Base-by-base conservation (phyloP, 2,329 filamentous ascomycete species). In the Emericellopsis cladophorae region DNA sequence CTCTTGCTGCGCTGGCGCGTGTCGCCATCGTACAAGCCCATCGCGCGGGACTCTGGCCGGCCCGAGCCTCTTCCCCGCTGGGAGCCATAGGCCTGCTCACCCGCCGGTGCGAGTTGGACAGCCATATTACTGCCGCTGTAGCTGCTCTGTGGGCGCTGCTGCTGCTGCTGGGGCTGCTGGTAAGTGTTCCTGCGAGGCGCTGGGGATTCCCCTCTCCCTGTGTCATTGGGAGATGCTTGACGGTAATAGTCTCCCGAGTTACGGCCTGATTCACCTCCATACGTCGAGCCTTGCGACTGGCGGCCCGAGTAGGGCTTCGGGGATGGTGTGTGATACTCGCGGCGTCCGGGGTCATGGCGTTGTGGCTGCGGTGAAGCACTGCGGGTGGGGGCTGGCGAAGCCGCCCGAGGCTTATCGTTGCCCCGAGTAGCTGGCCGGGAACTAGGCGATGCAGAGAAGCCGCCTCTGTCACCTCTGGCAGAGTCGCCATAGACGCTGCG, bases 1-100 rank as follows among this genome's bases (percentile, higher is more conserved):
- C 88, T 95, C 68, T 90, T 87, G 60, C 88, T 95, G 48, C 81
- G 66, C 48, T 73, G 69, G 45, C 74, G 63, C 47, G 57, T 64
- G 5, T 68, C 59, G 5, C 68, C 70, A 31, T 76, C 72, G 49
- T 78, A 74, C 39, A 73, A 58, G n/a, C 68, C 71, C 67, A 75
- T 73, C 9, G 70, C 66, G 11, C 66, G 60, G 36, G 66, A 64
- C 40, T 63, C 67, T 2, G 70, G 69, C 52, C 67, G 69, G 52
- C 55, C 72, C 11, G 48, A 49, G 53, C 60, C 68, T 54, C 62
- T 62, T 40, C 72, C 66, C 43, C 72, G 63, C 49, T 67, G 62
- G 36, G 75, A 79, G 21, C 74, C 75, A 49, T 81, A 81, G 22
- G 64, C 61, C 41, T 79, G 74, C 43, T 74, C 68, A 7, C 65